Evolutionary conservation across 768 basidiomycete genomes (phyloP).

Genomic region (Coprinopsis strossmayeri): DNA sequence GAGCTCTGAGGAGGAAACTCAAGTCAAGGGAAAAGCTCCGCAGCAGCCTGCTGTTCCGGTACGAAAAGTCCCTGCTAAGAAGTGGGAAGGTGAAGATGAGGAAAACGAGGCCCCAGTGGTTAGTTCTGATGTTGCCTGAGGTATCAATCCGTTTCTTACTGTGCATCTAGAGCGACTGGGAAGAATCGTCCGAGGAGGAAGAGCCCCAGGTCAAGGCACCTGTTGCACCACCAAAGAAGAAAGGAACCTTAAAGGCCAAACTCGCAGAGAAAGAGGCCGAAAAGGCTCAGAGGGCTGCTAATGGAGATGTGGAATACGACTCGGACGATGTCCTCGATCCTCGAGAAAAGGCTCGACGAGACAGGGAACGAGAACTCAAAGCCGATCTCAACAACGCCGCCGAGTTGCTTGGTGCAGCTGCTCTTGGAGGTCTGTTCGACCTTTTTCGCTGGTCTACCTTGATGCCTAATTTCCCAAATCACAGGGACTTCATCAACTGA

Average conservation of each 20-base stretch:
- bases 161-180: constrained; percentile 82
- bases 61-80: constrained; percentile 12
- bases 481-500: constrained; percentile 64
- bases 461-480: not conserved
- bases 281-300: constrained; percentile 42
- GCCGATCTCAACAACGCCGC: constrained; percentile 84
- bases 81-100: constrained; percentile 92
- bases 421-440: constrained; percentile 48
- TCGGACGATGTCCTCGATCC: constrained; percentile 78
- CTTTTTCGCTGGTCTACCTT: not conserved
- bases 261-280: constrained; percentile 87
- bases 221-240: constrained; percentile 79
- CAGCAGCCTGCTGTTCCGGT: constrained; percentile 1
- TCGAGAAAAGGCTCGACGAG: constrained; percentile 64
- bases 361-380: constrained; percentile 77
- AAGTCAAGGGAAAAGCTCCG: constrained; percentile 2
- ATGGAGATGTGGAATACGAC: constrained; percentile 48
- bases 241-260: constrained; percentile 86
- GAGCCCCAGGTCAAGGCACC: constrained; percentile 50
- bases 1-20: not conserved
- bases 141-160: not conserved
- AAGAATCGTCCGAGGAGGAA: constrained; percentile 45
- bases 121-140: constrained; percentile 30
- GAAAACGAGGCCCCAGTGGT: constrained; percentile 71
- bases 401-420: constrained; percentile 69